A percentile compares a stretch with the other conserved stretches of the same genome.
Conservation (phyloP, 352 stramenopile species). For the Phytophthora brassicae region DNA sequence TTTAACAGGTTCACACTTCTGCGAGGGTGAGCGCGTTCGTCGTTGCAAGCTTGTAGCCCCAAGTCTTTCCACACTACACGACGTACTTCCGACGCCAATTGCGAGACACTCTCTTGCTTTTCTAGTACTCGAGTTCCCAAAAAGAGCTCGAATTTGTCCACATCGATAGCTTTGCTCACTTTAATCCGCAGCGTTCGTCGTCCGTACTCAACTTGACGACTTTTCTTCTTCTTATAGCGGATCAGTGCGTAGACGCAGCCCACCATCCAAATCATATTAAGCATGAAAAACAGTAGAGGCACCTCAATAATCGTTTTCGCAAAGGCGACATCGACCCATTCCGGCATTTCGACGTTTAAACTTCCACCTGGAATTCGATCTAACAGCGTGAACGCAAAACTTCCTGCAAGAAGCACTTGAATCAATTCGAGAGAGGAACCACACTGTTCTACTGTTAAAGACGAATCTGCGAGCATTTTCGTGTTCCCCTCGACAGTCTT, state of each 20-base stretch:
- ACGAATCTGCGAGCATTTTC: slow-evolving; percentile 82
- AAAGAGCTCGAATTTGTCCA: slow-evolving; percentile 48
- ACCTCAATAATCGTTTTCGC: slow-evolving; percentile 51
- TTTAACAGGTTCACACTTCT: slow-evolving; percentile 12
- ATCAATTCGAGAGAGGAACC: slow-evolving; percentile 84
- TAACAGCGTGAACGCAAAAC: slow-evolving; percentile 91
- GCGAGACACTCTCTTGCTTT: slow-evolving; percentile 58
- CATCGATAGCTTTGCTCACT: slow-evolving; percentile 52
- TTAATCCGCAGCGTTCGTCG: slow-evolving; percentile 85
- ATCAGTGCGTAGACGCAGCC: slow-evolving; percentile 61
- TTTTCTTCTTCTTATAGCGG: slow-evolving; percentile 53
- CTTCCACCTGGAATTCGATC: slow-evolving; percentile 91
- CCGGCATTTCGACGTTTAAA: slow-evolving; percentile 87
- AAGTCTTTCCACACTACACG: slow-evolving; percentile 55
- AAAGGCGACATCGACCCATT: slow-evolving; percentile 62
- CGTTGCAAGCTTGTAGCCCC: slow-evolving; percentile 26
- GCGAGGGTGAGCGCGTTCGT: slow-evolving; percentile 29
- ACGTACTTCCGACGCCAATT: slow-evolving; percentile 51
- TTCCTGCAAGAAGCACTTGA: slow-evolving; percentile 88
- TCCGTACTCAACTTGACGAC: slow-evolving; percentile 73
- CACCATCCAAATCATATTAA: slow-evolving; percentile 90
- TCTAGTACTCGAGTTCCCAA: slow-evolving; percentile 38
- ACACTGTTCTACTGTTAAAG: slow-evolving; percentile 62
- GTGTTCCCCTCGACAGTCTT: slow-evolving; percentile 89
- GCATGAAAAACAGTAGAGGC: slow-evolving; percentile 79